These are phyloP conservation scores for Sideroxylon spinosum DNA, from an alignment of 179 eudicot genomes.

Conservation along the genomic window DNA sequence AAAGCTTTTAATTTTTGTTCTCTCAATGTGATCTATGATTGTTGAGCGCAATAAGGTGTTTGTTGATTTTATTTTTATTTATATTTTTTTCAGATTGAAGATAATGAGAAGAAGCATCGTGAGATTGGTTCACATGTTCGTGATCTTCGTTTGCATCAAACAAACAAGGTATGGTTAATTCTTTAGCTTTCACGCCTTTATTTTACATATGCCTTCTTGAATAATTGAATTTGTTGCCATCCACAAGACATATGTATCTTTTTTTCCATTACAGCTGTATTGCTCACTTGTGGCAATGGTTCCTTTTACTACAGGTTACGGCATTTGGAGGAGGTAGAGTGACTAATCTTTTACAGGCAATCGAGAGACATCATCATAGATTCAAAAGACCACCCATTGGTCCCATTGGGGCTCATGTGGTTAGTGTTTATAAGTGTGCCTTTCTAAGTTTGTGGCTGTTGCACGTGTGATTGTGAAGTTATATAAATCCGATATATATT, in stretches of 20 bases:
- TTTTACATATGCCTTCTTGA: not conserved
- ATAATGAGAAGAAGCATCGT: slow-evolving; percentile 33
- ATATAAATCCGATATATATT: not conserved
- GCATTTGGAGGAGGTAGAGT: slow-evolving; percentile 88
- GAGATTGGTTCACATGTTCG: slow-evolving; percentile 35
- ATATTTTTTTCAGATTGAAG: slow-evolving; percentile 41
- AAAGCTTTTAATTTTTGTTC: not conserved
- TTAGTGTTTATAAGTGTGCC: slow-evolving; percentile 27
- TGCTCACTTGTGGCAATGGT: not conserved
- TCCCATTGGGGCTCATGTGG: slow-evolving; percentile 91
- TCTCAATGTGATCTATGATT: not conserved
- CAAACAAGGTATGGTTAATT: slow-evolving; percentile 59
- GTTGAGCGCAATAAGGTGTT: not conserved
- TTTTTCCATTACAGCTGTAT: not conserved
- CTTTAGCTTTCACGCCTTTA: slow-evolving; percentile 9
- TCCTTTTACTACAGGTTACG: slow-evolving; percentile 54
- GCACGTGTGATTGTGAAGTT: not conserved
- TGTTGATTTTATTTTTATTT: too few relatives aligned
- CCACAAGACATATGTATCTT: not conserved
- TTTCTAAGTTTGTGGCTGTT: not conserved
- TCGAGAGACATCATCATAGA: slow-evolving; percentile 62
- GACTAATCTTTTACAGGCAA: slow-evolving; percentile 54
- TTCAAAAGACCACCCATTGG: slow-evolving; percentile 89
- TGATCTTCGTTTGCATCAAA: slow-evolving; percentile 57
- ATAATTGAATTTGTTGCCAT: not conserved